Base-by-base conservation (phyloP, 1,284 basidiomycete genomes). In the Macrocystidia cucumis region DNA sequence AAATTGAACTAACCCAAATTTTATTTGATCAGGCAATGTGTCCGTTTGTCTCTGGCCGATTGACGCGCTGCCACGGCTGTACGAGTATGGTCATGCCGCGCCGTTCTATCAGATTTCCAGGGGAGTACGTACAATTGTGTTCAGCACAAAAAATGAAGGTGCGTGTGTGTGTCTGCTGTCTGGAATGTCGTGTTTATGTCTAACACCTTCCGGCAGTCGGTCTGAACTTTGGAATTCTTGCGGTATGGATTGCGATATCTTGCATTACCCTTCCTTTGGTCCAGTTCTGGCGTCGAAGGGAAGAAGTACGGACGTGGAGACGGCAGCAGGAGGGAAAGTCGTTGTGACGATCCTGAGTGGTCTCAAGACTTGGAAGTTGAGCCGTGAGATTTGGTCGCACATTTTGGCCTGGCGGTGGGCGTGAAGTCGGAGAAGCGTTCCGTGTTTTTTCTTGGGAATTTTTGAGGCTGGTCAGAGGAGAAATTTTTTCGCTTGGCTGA, bases 41-140 rank as follows among this genome's bases (percentile, higher is more conserved):
- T 75, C 81, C 0, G 75, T 82, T 18, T 69, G 62, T 13, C 56
- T 65, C 37, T 68, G 75, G 34, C 85, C 86, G 0, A 71, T 83
- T 37, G 72, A 79, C 39, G 62, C 84, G 1, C 66, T 85, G n/a
- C 82, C 83, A 0, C 44, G 47, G 34, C 56, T 89, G 40, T 89
- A 67, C 59, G 64, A 65, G 34, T 82, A 80, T 43, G 79, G 77
- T 3, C 79, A 77, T 40, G 82, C 72, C 0, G 66, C 67, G 49
- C 85, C 85, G 0, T 86, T 88, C 56, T 86, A 82, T 58, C 82
- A 85, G 45, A 61, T 81, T 19, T 70, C 72, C 2, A 55, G 57
- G 16, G 69, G 73, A 2, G 69, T 79, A 17, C 64, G 85, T 12
- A 66, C 75, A 9, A 65, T 89, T 43, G 60, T 85, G 23, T 88